Conservation (phyloP, 306 rosid species). For the Oemleria cerasiformis region DNA sequence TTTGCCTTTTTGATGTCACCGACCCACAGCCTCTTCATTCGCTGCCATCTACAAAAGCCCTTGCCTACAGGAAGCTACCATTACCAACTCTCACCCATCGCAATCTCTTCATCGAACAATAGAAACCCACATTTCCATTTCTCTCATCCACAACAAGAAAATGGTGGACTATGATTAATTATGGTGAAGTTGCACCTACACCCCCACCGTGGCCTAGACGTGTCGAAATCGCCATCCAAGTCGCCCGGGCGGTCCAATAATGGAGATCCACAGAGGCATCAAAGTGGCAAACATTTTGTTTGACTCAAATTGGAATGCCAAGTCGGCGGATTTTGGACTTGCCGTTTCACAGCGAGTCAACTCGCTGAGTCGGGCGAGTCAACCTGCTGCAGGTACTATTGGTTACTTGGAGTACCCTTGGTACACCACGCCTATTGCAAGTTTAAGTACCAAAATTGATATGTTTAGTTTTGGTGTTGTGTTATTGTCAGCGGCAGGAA, state of each 20-base stretch:
- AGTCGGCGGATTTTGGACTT: conserved; percentile 64
- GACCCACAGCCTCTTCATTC: conserved; percentile 43
- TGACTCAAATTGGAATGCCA: conserved; percentile 43
- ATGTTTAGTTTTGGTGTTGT: conserved; percentile 59
- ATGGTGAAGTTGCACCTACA: conserved; percentile 21
- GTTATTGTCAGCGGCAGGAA: conserved; percentile 41
- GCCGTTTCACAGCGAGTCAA: conserved; percentile 24
- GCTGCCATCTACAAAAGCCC: conserved; percentile 35
- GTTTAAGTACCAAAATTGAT: conserved; percentile 51
- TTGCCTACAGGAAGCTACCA: too few species aligned
- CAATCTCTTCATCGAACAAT: neutral
- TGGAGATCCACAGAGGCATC: conserved; percentile 55
- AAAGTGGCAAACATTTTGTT: conserved; percentile 53
- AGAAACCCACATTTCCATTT: neutral
- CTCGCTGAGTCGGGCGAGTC: conserved; percentile 2
- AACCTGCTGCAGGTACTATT: conserved; percentile 50
- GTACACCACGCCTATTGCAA: conserved; percentile 40
- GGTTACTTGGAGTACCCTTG: conserved; percentile 59
- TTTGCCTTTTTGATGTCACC: conserved; percentile 19
- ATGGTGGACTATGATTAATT: conserved; percentile 42
- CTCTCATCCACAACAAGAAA: neutral
- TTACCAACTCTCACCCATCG: conserved; percentile 8
- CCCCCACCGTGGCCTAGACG: conserved; percentile 47
- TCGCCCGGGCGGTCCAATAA: conserved; percentile 37
- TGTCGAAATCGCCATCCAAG: conserved; percentile 34